phyloP scores from a whole-genome alignment of 148 eudicot genomes.

The Camellia granthamiana region DNA sequence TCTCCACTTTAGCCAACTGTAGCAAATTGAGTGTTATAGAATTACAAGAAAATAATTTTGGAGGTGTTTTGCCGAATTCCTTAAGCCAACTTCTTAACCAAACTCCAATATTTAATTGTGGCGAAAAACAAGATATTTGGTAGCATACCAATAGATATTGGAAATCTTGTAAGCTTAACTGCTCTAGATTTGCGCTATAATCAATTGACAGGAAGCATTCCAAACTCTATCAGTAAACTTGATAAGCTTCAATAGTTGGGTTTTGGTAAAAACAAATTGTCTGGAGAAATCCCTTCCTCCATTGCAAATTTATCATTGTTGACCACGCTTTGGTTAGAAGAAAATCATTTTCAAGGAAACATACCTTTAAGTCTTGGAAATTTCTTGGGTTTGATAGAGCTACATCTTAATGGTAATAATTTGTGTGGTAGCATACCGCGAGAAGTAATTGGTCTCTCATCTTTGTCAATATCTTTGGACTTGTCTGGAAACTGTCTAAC shows the following conservation, averaged over 20 bases:
- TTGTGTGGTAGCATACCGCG: constrained; percentile 15
- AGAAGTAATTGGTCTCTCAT: constrained; percentile 6
- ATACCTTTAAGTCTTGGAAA: constrained; percentile 19
- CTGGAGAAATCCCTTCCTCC: constrained; percentile 11
- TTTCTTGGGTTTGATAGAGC: background rate
- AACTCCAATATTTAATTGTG: background rate
- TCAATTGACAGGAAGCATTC: constrained; percentile 11
- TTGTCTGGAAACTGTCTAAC: constrained; percentile 1
- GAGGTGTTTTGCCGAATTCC: background rate
- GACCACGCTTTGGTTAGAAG: background rate
- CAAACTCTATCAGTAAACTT: constrained; percentile 10
- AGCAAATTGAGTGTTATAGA: background rate
- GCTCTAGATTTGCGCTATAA: background rate
- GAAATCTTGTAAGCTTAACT: background rate
- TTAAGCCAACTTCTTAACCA: constrained; percentile 11
- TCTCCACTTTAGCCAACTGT: constrained; percentile 13
- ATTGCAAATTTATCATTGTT: constrained; percentile 16
- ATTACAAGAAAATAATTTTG: background rate
- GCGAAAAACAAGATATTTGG: background rate
- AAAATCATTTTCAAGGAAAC: constrained; percentile 8
- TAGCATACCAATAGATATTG: constrained; percentile 8
- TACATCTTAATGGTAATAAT: constrained; percentile 10
- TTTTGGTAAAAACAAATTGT: background rate
- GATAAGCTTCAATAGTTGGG: background rate
- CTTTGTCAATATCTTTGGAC: constrained; percentile 5